Base-by-base conservation (phyloP, 805 yeast species). In the Suhomyces faveliae region DNA sequence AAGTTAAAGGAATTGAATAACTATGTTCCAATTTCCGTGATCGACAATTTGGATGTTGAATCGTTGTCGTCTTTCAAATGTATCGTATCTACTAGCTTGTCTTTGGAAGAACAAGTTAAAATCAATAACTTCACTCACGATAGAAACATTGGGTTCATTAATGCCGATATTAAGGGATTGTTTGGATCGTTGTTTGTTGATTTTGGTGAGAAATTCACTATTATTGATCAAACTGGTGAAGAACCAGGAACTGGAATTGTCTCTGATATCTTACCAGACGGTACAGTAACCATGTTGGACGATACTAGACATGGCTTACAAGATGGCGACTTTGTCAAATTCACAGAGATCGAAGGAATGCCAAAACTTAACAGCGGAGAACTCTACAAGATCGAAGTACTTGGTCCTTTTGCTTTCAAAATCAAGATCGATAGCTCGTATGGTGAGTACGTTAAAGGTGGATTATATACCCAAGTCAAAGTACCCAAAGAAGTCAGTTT, bases 391-490 rank as follows among this genome's bases (percentile, higher is more conserved):
- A 80, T 94, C 45, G 85, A 83, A 61, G 97, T 90, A 1, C 75
- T 87, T 51, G 99, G 98, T 12, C 99, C 99, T n/a, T 90, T 80
- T 63, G 95, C 97, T 2, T 94, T 87, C 76, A 83, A 81, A 62
- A 81, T 92, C 50, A 77, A 81, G 47, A 73, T 80, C 49, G 80
- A 78, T 52, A 72, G 73, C 19, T 56, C 67, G 21, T 74, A 69
- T 67, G 96, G 91, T 19, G 66, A 74, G 2, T 94, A 89, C 62
- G 66, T 72, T 45, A 83, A 82, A 60, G 96, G 97, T 43, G 99
- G 99, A 53, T 74, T 88, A 42, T 94, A 88, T 74, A 87, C 90
- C 20, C 96, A 94, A 71, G 96, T 92, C 42, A 91, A 91, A 71
- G 82, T 87, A 60, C 98, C 99, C 23, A 67, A 66, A 43, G 75